phyloP scores from a whole-genome alignment of 1,139 yeast genomes.

The Entelexis sorbosivorans region DNA sequence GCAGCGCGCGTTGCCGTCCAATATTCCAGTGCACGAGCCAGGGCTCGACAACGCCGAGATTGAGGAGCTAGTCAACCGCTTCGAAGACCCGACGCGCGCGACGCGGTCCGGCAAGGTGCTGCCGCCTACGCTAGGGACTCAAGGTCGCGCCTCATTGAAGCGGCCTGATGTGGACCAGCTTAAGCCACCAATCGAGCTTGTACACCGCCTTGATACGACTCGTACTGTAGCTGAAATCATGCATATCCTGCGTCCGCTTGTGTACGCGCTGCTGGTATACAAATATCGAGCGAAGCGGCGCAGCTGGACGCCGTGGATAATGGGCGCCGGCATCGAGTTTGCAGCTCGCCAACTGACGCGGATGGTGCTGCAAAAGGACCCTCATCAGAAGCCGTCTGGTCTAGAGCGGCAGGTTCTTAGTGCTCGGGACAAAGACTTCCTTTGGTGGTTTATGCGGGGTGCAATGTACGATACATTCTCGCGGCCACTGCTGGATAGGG shows the following conservation, averaged over 20 bases:
- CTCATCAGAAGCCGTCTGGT: constrained; percentile 21
- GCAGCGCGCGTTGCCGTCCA: constrained; percentile 26
- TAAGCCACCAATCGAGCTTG: constrained; percentile 28
- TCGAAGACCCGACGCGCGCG: neutral
- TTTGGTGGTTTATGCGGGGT: constrained; percentile 37
- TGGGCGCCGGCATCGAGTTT: constrained; percentile 32
- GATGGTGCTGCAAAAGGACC: neutral
- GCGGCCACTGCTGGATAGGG: constrained; percentile 28
- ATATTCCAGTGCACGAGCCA: constrained; percentile 31
- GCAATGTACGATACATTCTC: constrained; percentile 32
- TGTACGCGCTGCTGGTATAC: constrained; percentile 31
- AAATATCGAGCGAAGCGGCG: constrained; percentile 23
- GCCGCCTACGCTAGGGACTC: neutral
- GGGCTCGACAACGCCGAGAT: constrained; percentile 29
- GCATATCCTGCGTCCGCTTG: constrained; percentile 32
- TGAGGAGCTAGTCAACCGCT: constrained; percentile 6
- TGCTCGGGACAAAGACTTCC: constrained; percentile 28
- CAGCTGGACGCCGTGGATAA: constrained; percentile 36
- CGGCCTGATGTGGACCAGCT: constrained; percentile 32
- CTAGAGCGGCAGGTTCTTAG: constrained; percentile 32
- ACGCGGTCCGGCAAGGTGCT: neutral
- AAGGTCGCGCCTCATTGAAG: constrained; percentile 14
- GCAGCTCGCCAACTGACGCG: constrained; percentile 23
- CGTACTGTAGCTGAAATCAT: constrained; percentile 31
- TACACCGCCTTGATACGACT: constrained; percentile 25